Base-by-base conservation (phyloP, 768 basidiomycete genomes). In the Naematelia encephala region DNA sequence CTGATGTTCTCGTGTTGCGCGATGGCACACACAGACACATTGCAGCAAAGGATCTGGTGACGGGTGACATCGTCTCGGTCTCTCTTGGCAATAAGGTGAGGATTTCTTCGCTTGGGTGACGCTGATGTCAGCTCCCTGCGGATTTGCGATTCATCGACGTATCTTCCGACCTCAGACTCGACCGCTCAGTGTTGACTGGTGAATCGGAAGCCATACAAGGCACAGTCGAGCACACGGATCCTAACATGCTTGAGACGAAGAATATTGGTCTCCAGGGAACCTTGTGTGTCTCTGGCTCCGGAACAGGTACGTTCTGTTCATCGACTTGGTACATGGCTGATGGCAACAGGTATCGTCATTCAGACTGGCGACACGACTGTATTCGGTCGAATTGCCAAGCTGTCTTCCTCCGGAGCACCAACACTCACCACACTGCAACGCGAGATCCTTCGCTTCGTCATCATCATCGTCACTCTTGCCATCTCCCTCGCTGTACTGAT, bases 131-230 rank as follows among this genome's bases (percentile, higher is more conserved):
- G 61, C 63, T 78, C 14, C 78, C 79, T 2, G 78, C 78, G 28
- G 79, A 80, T 56, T 21, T 79, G 12, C 72, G 79, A 13, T 71
- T 81, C 80, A 39, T 83, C 79, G 43, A 82, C 70, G 68, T 80
- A 22, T 83, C 82, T 21, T 76, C 81, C 2, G 86, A 87, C 67
- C 73, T 86, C 39, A 80, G 81, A 56, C 83, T 86, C 48, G 86
- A 87, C 63, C 79, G 85, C 27, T 82, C 84, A 28, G 81, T 87
- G 39, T 79, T 87, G n/a, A 87, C 86, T 3, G 75, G 69, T 82
- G 64, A 80, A 80, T 25, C 78, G 1, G 76, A 80, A 22, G 62
- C 77, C 8, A 72, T 79, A 23, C 29, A 61, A 8, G 77, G 60
- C 0, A 69, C 60, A 54, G 64, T 83, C 26, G 78, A 82, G n/a